A percentile compares a stretch with the other conserved stretches of the same genome.
Conservation (phyloP, 2,329 filamentous ascomycete species). For the Ascochyta viciae-villosae region DNA sequence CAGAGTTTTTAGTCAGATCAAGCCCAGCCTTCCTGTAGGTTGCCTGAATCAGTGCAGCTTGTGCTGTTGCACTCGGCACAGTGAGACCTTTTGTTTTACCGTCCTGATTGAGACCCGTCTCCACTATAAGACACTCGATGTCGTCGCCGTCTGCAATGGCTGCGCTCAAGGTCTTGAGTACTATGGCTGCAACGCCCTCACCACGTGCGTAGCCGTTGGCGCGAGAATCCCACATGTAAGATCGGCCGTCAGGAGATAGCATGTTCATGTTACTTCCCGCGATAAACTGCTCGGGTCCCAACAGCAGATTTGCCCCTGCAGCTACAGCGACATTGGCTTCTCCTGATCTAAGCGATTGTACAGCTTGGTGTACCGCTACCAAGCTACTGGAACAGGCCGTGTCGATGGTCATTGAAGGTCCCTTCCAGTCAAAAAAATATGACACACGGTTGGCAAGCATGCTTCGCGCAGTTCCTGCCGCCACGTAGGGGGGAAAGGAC, state of each 20-base stretch:
- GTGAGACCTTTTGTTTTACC: constrained; percentile 52
- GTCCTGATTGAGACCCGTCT: constrained; percentile 48
- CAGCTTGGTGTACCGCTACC: constrained; percentile 36
- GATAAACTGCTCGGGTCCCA: constrained; percentile 28
- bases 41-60: constrained; percentile 37
- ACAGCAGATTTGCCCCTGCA: constrained; percentile 19
- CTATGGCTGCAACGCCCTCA: constrained; percentile 59
- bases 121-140: constrained; percentile 51
- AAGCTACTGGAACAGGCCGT: constrained; percentile 49
- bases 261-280: constrained; percentile 37
- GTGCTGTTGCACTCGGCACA: constrained; percentile 54
- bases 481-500: constrained; percentile 21
- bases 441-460: constrained; percentile 49
- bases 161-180: constrained; percentile 59
- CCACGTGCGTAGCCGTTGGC: constrained; percentile 61
- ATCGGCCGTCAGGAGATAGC: constrained; percentile 38
- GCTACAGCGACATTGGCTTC: constrained; percentile 27
- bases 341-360: constrained; percentile 18
- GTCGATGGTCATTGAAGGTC: constrained; percentile 49
- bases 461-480: constrained; percentile 26
- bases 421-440: constrained; percentile 48
- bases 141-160: constrained; percentile 58
- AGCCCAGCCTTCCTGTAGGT: constrained; percentile 50
- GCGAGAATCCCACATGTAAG: constrained; percentile 41
- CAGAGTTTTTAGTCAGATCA: constrained; percentile 23